Base-by-base conservation (phyloP, 1,284 basidiomycete species). In the Apiotrichum sp. region DNA sequence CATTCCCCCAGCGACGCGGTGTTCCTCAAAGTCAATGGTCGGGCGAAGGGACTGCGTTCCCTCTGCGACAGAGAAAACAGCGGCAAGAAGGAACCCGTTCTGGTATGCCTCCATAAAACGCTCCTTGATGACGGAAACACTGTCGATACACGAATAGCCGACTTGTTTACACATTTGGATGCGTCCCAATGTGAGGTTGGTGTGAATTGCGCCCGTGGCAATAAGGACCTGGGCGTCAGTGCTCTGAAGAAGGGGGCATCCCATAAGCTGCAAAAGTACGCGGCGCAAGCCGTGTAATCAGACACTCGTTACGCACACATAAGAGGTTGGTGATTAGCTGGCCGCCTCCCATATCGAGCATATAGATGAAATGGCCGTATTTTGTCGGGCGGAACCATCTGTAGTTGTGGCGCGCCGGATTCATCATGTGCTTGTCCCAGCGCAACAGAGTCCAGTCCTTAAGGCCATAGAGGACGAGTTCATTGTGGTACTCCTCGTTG, bases 111-210 rank as follows among this genome's bases (percentile, higher is more conserved):
- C 7, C 34, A 33, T 22, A 10, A 44, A 9, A 4, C n/a, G 39
- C 8, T 31, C 36, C 13, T 29, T 10, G 1, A 35, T 8, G 38
- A 22, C 16, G 38, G 9, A 29, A 2, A 35, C 48, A 3, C n/a
- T n/a, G 11, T 11, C 84, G 13, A 88, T 88, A 50, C 90, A 80
- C 34, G 80, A 84, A 74, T 88, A 85, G 14, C 88, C 89, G 14
- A 86, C 77, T 55, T 82, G 76, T 43, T 91, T 77, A 36, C 78
- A 79, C 62, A 91, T 82, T 64, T 78, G 86, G 63, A 90, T 50
- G 14, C 40, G 16, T 10, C 40, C 40, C 31, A 50, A 33, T 4
- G 49, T 8, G 32, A 42, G 49, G 10, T 31, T 33, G 9, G 32
- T 40, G 7, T 6, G 13, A 32, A 41, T 16, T 6, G 29, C 3